A percentile compares a stretch with the other conserved stretches of the same genome.
Evolutionary conservation across 1,139 yeast species (phyloP).

Genomic region (Kazachstania sp.): DNA sequence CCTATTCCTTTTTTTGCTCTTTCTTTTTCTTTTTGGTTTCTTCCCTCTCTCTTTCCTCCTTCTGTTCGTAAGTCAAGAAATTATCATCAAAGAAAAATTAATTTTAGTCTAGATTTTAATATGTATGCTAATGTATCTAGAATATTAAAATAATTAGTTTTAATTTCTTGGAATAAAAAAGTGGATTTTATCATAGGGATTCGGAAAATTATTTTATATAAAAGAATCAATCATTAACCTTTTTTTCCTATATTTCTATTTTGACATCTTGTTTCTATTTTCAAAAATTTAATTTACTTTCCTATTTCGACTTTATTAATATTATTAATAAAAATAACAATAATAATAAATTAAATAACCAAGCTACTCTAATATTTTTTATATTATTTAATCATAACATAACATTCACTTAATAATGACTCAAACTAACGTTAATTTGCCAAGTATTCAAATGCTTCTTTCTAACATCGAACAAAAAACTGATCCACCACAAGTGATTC

Average conservation of each 20-base stretch:
- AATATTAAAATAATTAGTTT: not conserved
- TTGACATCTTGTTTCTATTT: not conserved
- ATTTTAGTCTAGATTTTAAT: not conserved
- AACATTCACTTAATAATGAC: not conserved
- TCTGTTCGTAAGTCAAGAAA: not conserved
- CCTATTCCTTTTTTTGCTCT: not conserved
- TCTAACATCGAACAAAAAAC: not conserved
- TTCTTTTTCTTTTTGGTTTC: not conserved
- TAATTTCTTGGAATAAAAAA: not conserved
- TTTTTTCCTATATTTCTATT: not conserved
- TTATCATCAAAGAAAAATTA: no score
- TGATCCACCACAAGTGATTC: not conserved
- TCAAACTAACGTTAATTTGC: slow-evolving; percentile 1
- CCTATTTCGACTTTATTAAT: not conserved
- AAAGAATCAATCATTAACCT: not conserved
- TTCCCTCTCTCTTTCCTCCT: no score
- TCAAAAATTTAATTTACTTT: not conserved
- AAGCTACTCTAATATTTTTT: not conserved
- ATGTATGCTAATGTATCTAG: not conserved
- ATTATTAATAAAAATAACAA: not conserved
- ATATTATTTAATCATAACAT: not conserved
- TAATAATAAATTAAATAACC: not conserved
- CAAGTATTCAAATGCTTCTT: slow-evolving; percentile 1
- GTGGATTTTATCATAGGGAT: no score
- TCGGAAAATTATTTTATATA: not conserved